phyloP scores from a whole-genome alignment of 257 asterid genomes.

The Solanum sejunctum region DNA sequence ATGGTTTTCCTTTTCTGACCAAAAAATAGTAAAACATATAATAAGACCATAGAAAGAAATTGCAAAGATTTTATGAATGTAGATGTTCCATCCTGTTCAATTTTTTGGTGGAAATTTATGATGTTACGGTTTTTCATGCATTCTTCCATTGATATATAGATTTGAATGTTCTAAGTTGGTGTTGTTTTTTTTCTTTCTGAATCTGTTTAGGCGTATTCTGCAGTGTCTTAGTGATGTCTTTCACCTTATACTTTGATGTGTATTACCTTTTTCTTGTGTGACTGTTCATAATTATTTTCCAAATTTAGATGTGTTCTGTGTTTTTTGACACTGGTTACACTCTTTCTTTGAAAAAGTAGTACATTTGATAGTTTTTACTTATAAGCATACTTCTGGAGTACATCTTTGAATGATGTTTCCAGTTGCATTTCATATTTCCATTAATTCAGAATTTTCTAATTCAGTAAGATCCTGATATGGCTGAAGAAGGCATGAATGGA shows the following conservation, averaged over 20 bases:
- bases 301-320: not conserved
- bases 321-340: not conserved
- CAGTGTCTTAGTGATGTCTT: not conserved
- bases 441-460: not conserved
- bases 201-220: not conserved
- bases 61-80: not conserved
- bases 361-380: not conserved
- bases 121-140: not conserved
- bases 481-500: constrained; percentile 22
- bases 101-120: not conserved
- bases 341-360: not conserved
- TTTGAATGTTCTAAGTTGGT: not conserved
- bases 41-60: not conserved
- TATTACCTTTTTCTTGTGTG: not conserved
- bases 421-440: not conserved
- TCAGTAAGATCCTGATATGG: constrained; percentile 1
- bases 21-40: not conserved
- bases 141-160: not conserved
- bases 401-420: not conserved
- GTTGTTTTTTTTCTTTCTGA: not conserved
- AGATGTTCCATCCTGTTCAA: not conserved
- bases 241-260: not conserved
- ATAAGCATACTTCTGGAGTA: not conserved
- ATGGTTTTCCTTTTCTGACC: not conserved
- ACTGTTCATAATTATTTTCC: not conserved